Percentiles rank a stretch among this genome's conserved stretches.
Evolutionary conservation across 306 rosid species (phyloP).

Genomic region (Pueraria montana): DNA sequence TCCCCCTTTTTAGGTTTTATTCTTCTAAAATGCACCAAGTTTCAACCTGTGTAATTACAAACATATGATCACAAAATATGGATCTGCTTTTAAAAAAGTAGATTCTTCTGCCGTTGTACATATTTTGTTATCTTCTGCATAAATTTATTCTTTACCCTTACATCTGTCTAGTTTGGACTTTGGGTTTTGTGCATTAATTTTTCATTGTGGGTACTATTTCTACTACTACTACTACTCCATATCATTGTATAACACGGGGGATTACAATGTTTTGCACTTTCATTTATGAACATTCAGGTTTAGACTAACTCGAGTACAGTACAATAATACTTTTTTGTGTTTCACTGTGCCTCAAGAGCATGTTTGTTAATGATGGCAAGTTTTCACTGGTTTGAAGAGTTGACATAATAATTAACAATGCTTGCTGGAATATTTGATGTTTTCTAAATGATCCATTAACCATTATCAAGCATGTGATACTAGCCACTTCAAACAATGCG

Average conservation of each 20-base stretch:
- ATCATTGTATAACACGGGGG: constrained; percentile 15
- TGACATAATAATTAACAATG: constrained; percentile 34
- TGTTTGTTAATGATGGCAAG: constrained; percentile 34
- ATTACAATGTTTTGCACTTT: constrained; percentile 27
- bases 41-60: constrained; percentile 41
- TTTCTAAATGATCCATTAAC: constrained; percentile 25
- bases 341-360: constrained; percentile 18
- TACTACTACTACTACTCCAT: constrained; percentile 1
- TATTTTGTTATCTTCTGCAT: constrained; percentile 26
- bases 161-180: constrained; percentile 33
- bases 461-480: constrained; percentile 8
- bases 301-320: neutral
- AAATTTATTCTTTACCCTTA: neutral
- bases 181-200: constrained; percentile 38
- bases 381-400: constrained; percentile 38
- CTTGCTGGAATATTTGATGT: constrained; percentile 32
- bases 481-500: constrained; percentile 24
- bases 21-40: constrained; percentile 1
- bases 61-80: constrained; percentile 42
- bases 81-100: constrained; percentile 48
- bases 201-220: neutral
- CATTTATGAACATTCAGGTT: constrained; percentile 12
- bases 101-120: constrained; percentile 40
- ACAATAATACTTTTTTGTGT: neutral
- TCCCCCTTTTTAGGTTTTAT: constrained; percentile 26